These are phyloP conservation scores for Suhomyces ambrosiae DNA, from an alignment of 1,139 yeast genomes.

Conservation along the genomic window DNA sequence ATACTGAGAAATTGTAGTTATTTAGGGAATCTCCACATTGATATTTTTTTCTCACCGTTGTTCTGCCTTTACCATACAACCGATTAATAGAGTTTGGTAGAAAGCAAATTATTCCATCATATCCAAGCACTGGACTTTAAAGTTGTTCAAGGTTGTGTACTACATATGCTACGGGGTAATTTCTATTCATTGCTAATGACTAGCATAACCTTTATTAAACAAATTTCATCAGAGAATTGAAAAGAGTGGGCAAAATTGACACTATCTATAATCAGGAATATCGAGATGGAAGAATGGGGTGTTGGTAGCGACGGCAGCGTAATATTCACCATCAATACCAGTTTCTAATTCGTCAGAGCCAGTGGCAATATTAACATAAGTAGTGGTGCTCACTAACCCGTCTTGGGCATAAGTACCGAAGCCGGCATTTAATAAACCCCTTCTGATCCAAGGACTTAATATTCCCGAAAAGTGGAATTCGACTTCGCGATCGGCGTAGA, in stretches of 20 bases:
- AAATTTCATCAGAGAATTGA: not conserved
- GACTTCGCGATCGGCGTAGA: slow-evolving; percentile 79
- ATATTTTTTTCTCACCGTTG: too few relatives aligned
- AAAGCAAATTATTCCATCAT: too few relatives aligned
- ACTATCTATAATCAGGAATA: slow-evolving; percentile 63
- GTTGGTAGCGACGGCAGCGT: slow-evolving; percentile 68
- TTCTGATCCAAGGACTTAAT: slow-evolving; percentile 81
- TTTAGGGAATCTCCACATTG: too few relatives aligned
- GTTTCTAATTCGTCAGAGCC: slow-evolving; percentile 35
- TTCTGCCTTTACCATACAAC: too few relatives aligned
- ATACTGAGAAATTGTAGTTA: too few relatives aligned
- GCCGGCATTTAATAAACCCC: slow-evolving; percentile 74
- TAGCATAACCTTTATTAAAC: slow-evolving; percentile 2
- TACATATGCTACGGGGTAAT: too few relatives aligned
- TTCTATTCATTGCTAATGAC: not conserved
- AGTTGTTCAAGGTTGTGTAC: too few relatives aligned
- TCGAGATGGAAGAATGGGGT: slow-evolving; percentile 88
- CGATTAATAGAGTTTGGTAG: too few relatives aligned
- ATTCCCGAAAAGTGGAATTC: slow-evolving; percentile 90
- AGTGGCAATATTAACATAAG: slow-evolving; percentile 44
- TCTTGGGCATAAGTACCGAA: slow-evolving; percentile 66
- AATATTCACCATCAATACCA: slow-evolving; percentile 37
- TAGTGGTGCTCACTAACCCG: slow-evolving; percentile 41
- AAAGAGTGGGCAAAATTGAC: slow-evolving; percentile 4
- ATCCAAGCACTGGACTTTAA: too few relatives aligned